A percentile compares a stretch with the other conserved stretches of the same genome.
Evolutionary conservation across 352 stramenopile genomes (phyloP).

Genomic region (Pythium apleroticum): DNA sequence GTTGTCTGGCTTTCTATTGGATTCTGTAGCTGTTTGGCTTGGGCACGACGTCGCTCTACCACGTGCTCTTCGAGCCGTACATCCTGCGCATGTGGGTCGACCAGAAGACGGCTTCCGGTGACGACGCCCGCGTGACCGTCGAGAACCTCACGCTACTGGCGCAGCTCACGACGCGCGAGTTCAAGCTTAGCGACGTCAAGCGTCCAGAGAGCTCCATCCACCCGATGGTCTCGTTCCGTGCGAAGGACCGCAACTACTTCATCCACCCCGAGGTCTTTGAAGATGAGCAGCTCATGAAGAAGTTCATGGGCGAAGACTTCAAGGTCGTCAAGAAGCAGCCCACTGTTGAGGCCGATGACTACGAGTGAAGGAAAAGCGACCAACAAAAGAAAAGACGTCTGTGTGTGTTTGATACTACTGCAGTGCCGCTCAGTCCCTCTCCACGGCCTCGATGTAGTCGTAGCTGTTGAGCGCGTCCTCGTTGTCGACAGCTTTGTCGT

Average conservation of each 20-base stretch:
- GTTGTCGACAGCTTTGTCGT: constrained; percentile 51
- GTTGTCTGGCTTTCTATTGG: not conserved
- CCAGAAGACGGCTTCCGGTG: constrained; percentile 4
- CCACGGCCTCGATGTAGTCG: constrained; percentile 81
- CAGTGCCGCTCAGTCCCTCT: constrained; percentile 28
- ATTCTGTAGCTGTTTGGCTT: constrained; percentile 64
- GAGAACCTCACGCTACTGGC: constrained; percentile 76
- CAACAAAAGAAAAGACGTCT: not conserved
- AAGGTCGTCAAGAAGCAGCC: constrained; percentile 19
- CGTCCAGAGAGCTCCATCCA: constrained; percentile 68
- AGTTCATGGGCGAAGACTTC: constrained; percentile 47
- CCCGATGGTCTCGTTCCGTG: constrained; percentile 84
- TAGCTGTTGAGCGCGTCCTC: constrained; percentile 80
- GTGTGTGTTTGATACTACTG: not conserved
- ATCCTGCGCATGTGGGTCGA: constrained; percentile 80
- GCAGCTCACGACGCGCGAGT: constrained; percentile 47
- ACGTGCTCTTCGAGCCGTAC: constrained; percentile 86
- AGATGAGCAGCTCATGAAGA: constrained; percentile 58
- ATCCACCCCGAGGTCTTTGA: constrained; percentile 77
- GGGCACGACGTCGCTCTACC: constrained; percentile 81
- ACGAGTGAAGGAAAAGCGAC: not conserved
- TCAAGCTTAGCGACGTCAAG: constrained; percentile 60
- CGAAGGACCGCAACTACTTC: constrained; percentile 65
- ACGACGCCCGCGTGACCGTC: constrained; percentile 43
- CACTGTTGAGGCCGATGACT: constrained; percentile 24